Percentiles rank a stretch among this genome's conserved stretches.
These are phyloP conservation scores for Cystobasidium pallidum DNA, from an alignment of 1,284 basidiomycete genomes.

Conservation along the genomic window DNA sequence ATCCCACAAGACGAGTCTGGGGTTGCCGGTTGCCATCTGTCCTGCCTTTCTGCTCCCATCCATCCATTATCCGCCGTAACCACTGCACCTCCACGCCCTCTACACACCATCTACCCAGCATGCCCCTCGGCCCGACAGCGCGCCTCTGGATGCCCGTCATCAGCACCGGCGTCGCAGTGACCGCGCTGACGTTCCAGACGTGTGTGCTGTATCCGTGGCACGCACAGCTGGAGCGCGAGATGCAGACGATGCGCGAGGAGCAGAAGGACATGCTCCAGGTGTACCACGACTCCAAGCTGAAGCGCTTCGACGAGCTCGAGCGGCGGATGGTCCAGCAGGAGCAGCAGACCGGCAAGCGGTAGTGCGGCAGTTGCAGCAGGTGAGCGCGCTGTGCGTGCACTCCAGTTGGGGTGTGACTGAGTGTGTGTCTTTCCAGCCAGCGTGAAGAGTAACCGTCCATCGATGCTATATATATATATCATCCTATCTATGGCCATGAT, in stretches of 20 bases:
- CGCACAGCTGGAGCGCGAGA: slow-evolving; percentile 45
- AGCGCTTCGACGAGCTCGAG: slow-evolving; percentile 41
- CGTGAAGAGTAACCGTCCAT: no score
- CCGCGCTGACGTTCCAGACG: slow-evolving; percentile 27
- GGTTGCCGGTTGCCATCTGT: no score
- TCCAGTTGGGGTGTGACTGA: no score
- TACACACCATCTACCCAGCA: no score
- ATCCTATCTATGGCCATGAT: no score
- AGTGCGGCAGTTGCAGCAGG: neutral
- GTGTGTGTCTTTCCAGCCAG: no score
- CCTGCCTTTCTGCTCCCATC: no score
- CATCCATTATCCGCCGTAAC: no score
- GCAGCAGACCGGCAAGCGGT: slow-evolving; percentile 45
- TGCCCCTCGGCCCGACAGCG: slow-evolving; percentile 25
- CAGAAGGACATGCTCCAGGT: slow-evolving; percentile 35
- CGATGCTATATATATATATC: no score
- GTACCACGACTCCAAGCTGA: slow-evolving; percentile 44
- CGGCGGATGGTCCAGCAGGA: slow-evolving; percentile 45
- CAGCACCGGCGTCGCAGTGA: slow-evolving; percentile 14
- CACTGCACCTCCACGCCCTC: no score
- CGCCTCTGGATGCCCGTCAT: slow-evolving; percentile 34
- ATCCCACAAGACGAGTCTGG: no score
- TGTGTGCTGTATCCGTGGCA: slow-evolving; percentile 39
- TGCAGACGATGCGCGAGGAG: slow-evolving; percentile 42
- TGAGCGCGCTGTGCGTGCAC: no score